Percentiles rank a stretch among this genome's conserved stretches.
Conservation (phyloP, 2,329 filamentous ascomycete genomes). For the Pseudogymnoascus sp. region DNA sequence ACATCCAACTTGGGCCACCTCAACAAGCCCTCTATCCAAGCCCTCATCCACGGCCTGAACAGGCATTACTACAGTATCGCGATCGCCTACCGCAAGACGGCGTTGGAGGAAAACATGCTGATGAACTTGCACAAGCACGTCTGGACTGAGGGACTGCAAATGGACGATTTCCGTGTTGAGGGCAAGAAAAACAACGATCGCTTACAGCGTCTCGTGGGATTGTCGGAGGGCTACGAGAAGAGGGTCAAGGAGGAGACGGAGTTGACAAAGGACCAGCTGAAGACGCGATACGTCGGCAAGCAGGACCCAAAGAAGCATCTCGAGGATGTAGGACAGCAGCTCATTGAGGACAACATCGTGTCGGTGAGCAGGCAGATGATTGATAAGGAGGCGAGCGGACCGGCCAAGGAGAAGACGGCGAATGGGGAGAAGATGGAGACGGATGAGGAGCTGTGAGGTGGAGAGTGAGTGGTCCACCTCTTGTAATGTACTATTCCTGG, state of each 20-base stretch:
- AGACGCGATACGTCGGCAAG: slow-evolving; percentile 98
- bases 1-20: slow-evolving; percentile 96
- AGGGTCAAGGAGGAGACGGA: slow-evolving; percentile 98
- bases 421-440: slow-evolving; percentile 60
- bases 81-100: slow-evolving; percentile 97
- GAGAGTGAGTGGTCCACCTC: not conserved
- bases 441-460: slow-evolving; percentile 40
- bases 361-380: slow-evolving; percentile 99
- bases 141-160: slow-evolving; percentile 94
- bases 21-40: slow-evolving; percentile 99
- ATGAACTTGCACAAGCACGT: slow-evolving; percentile 99
- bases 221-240: slow-evolving; percentile 97
- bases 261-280: slow-evolving; percentile 91
- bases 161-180: slow-evolving; percentile 89
- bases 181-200: slow-evolving; percentile 78
- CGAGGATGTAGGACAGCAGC: slow-evolving; percentile 88
- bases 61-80: slow-evolving; percentile 98
- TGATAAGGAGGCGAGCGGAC: slow-evolving; percentile 94
- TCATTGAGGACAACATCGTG: slow-evolving; percentile 99
- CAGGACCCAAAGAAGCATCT: slow-evolving; percentile 99
- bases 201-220: slow-evolving; percentile 75
- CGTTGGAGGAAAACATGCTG: slow-evolving; percentile 97
- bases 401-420: slow-evolving; percentile 52
- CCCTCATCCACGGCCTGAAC: slow-evolving; percentile 95
- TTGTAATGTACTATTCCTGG: slow-evolving; percentile 7